Percentiles rank a stretch among this genome's conserved stretches.
Conservation (phyloP, 2,329 filamentous ascomycete species). For the Fusarium continuum region DNA sequence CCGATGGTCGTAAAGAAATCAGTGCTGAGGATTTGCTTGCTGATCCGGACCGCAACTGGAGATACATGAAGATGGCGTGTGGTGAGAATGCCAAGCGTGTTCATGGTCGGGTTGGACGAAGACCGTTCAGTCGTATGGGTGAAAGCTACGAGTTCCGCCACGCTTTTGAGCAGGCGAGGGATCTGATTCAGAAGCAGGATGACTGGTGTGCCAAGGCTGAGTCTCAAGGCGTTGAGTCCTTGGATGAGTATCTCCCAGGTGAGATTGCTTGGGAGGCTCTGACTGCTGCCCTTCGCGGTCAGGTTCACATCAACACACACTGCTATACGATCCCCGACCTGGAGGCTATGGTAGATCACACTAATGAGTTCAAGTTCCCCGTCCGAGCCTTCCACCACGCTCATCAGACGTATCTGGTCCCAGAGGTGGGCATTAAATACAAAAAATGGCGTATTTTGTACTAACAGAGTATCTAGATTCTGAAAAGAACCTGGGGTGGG, state of each 20-base stretch:
- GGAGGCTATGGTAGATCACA: conserved; percentile 74
- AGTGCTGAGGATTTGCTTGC: conserved; percentile 71
- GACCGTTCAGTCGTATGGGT: conserved; percentile 69
- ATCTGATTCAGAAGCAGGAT: conserved; percentile 67
- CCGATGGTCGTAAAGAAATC: conserved; percentile 69
- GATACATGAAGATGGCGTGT: conserved; percentile 82
- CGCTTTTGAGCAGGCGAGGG: conserved; percentile 70
- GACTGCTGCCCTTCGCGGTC: conserved; percentile 69
- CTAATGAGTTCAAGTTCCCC: conserved; percentile 75
- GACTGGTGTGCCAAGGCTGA: conserved; percentile 73
- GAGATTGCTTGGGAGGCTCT: conserved; percentile 72
- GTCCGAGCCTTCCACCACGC: conserved; percentile 76
- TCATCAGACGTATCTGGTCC: conserved; percentile 71
- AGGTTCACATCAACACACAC: conserved; percentile 75
- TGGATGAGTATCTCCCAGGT: conserved; percentile 68
- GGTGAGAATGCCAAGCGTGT: conserved; percentile 74
- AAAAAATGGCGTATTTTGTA: neutral
- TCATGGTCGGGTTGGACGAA: conserved; percentile 64
- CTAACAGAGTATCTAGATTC: conserved; percentile 50
- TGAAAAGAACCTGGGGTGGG: conserved; percentile 65
- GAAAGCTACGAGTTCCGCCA: conserved; percentile 76
- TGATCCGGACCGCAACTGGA: conserved; percentile 70
- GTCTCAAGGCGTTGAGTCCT: conserved; percentile 57
- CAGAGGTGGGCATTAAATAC: conserved; percentile 59
- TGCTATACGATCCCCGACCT: conserved; percentile 76